Base-by-base conservation (phyloP, 805 yeast species). In the Ogataea neopini region DNA sequence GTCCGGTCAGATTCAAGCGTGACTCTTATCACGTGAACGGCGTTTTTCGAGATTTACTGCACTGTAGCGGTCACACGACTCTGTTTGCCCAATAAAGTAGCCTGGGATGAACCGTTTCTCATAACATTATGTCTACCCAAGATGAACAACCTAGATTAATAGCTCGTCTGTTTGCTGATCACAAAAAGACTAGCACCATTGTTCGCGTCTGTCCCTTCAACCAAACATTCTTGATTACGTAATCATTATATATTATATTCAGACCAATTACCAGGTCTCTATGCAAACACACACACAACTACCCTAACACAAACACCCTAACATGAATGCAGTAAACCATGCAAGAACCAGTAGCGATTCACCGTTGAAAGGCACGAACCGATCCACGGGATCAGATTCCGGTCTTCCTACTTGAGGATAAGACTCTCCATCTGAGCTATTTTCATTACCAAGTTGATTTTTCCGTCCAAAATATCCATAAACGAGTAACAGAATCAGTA, bases 341-440 rank as follows among this genome's bases (percentile, higher is more conserved):
- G 38, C 26, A 13, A 54, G 40, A 17, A 42, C 44, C 15, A 45
- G 28, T 15, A 51, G 35, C 7, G 58, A 51, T 34, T 25, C 33
- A 18, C 25, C 14, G 28, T 51, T 51, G 40, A 54, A 54, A 15
- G 58, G 55, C 15, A 43, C 50, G 26, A 40, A 43, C 32, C 49
- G 22, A 30, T 44, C 44, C 14, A 17, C 33, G 3, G 58, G 58
- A 26, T 53, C 52, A 4, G 50, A 43, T 34, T 45, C 48, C 11
- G 45, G 23, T 13, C 25, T 18, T 9, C 43, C 51, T 26, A 29
- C 17, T 17, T 10, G 37, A 17, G 23, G 10, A 17, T n/a, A 10
- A 18, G n/a, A n/a, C n/a, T 23, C 37, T 3, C 11, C 3, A 17
- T 20, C 20, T 19, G 22, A 3, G 6, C 11, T 20, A 19, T 19